phyloP scores from a whole-genome alignment of 495 filamentous ascomycete species.

The Tuber borchii region DNA sequence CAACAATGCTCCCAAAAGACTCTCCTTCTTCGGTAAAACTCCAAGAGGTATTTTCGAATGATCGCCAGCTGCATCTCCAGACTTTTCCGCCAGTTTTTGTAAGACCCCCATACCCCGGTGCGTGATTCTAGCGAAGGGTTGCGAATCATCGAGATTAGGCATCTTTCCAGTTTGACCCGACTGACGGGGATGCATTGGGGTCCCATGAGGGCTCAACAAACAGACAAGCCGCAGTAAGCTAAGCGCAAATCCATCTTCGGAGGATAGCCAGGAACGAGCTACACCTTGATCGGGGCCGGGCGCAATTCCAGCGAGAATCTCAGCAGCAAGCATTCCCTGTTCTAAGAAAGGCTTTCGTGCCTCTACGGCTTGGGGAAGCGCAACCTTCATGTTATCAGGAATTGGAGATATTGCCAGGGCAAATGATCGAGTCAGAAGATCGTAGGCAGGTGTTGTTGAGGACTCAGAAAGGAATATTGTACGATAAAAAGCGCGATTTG shows the following conservation, averaged over 20 bases:
- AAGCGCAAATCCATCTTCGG: slow-evolving; percentile 75
- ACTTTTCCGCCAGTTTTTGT: slow-evolving; percentile 63
- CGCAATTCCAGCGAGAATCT: slow-evolving; percentile 71
- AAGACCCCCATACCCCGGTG: slow-evolving; percentile 64
- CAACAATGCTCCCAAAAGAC: slow-evolving; percentile 60
- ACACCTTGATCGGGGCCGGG: slow-evolving; percentile 65
- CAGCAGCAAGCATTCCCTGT: slow-evolving; percentile 85
- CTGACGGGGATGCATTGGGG: slow-evolving; percentile 42
- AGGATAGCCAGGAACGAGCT: slow-evolving; percentile 75
- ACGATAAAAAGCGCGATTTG: slow-evolving; percentile 76
- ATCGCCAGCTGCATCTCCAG: slow-evolving; percentile 55
- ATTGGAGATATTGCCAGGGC: slow-evolving; percentile 78
- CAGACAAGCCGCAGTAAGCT: slow-evolving; percentile 68
- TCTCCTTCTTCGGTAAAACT: slow-evolving; percentile 63
- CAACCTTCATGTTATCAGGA: slow-evolving; percentile 54
- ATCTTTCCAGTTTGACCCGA: slow-evolving; percentile 32
- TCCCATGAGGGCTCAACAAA: slow-evolving; percentile 57
- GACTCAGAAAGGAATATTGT: slow-evolving; percentile 70
- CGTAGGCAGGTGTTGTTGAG: slow-evolving; percentile 56
- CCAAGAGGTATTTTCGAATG: slow-evolving; percentile 53
- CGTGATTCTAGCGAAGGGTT: slow-evolving; percentile 54
- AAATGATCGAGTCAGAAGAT: slow-evolving; percentile 83
- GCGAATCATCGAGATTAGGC: slow-evolving; percentile 43
- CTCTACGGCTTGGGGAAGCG: slow-evolving; percentile 60
- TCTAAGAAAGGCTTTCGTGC: slow-evolving; percentile 77